phyloP scores from a whole-genome alignment of 208 protist species.

The Trypanosoma rangeli region DNA sequence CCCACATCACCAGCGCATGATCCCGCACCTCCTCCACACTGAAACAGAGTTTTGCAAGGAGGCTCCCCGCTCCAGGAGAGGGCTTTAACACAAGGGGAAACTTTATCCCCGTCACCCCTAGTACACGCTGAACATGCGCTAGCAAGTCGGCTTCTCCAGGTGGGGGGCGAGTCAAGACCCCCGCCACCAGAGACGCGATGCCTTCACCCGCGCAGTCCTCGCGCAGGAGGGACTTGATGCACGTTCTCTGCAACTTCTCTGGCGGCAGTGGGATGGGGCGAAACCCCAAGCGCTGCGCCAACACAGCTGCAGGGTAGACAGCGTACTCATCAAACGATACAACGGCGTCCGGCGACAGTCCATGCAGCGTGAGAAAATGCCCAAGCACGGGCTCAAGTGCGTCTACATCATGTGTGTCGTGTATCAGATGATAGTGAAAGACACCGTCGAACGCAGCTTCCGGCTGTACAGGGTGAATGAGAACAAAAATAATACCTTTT shows the following conservation, averaged over 20 bases:
- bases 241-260: constrained; percentile 38
- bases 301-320: constrained; percentile 54
- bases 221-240: constrained; percentile 65
- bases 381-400: constrained; percentile 31
- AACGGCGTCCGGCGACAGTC: constrained; percentile 47
- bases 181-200: constrained; percentile 37
- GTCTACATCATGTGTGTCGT: constrained; percentile 54
- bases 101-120: not conserved
- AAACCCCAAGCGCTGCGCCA: constrained; percentile 37
- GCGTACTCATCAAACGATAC: constrained; percentile 87
- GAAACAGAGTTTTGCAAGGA: constrained; percentile 45
- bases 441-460: constrained; percentile 39
- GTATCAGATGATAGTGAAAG: constrained; percentile 50
- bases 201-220: constrained; percentile 37
- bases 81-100: constrained; percentile 81
- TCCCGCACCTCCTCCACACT: constrained; percentile 41
- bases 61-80: constrained; percentile 71
- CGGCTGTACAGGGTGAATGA: constrained; percentile 48
- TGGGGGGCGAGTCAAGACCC: constrained; percentile 17
- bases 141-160: constrained; percentile 6
- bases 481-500: constrained; percentile 41
- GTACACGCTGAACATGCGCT: not conserved
- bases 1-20: constrained; percentile 51
- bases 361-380: constrained; percentile 26
- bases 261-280: constrained; percentile 51